phyloP scores from a whole-genome alignment of 1,284 basidiomycete species.

The Austroboletus novae-zelandiae region DNA sequence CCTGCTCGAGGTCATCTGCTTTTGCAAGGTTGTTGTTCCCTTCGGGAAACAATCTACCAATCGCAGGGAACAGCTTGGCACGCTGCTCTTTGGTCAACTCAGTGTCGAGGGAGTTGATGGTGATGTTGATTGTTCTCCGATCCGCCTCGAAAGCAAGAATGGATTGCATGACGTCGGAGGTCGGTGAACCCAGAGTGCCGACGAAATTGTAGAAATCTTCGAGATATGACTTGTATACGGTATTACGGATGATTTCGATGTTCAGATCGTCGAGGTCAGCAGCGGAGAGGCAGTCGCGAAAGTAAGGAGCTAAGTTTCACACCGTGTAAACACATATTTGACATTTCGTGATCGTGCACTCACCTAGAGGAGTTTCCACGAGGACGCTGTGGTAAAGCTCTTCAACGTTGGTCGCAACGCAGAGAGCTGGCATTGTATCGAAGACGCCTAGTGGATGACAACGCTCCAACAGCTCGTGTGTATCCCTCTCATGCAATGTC shows the following conservation, averaged over 20 bases:
- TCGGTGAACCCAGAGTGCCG: constrained; percentile 78
- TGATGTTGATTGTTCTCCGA: constrained; percentile 95
- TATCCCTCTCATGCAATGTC: constrained; percentile 96
- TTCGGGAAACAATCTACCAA: constrained; percentile 92
- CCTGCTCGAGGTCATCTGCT: constrained; percentile 95
- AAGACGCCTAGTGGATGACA: constrained; percentile 98
- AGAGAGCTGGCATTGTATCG: constrained; percentile 99
- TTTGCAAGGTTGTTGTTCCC: constrained; percentile 94
- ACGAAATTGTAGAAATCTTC: constrained; percentile 95
- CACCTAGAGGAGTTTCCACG: constrained; percentile 95
- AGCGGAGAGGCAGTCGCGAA: constrained; percentile 93
- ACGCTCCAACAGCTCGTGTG: constrained; percentile 92
- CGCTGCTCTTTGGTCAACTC: constrained; percentile 94
- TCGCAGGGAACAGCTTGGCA: constrained; percentile 92
- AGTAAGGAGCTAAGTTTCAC: constrained; percentile 82
- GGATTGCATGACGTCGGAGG: constrained; percentile 84
- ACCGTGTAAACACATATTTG: constrained; percentile 6
- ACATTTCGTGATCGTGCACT: constrained; percentile 28
- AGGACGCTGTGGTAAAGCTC: constrained; percentile 97
- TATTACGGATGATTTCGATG: constrained; percentile 99
- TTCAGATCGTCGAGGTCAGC: constrained; percentile 98
- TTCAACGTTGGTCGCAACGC: constrained; percentile 98
- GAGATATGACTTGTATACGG: constrained; percentile 99
- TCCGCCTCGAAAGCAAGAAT: constrained; percentile 97
- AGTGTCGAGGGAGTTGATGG: constrained; percentile 98